A percentile compares a stretch with the other conserved stretches of the same genome.
Conservation (phyloP, 177 flowering plant genomes). For the Vitis hybrid region DNA sequence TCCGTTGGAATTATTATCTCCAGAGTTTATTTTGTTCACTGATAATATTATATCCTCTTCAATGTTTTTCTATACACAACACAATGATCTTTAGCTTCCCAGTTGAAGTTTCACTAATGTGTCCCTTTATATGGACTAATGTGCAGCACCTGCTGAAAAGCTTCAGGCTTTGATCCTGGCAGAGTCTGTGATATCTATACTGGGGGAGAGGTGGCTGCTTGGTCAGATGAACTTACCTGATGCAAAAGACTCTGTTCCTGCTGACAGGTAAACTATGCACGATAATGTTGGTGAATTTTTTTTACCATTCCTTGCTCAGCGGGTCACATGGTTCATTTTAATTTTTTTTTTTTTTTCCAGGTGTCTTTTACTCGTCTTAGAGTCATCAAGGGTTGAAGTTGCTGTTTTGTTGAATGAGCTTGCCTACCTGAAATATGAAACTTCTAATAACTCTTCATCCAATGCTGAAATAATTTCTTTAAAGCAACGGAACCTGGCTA, state of each 20-base stretch:
- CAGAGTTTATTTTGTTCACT: background rate
- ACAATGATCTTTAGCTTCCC: background rate
- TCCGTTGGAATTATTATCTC: too few species aligned
- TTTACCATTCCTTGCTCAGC: background rate
- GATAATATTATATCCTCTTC: background rate
- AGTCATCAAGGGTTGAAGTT: slow-evolving; percentile 86
- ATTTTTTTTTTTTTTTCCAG: slow-evolving; percentile 34
- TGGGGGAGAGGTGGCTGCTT: slow-evolving; percentile 80
- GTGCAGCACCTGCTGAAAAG: slow-evolving; percentile 74
- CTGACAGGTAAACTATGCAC: slow-evolving; percentile 49
- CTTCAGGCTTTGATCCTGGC: slow-evolving; percentile 81
- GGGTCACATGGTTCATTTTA: slow-evolving; percentile 2
- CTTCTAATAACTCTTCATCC: slow-evolving; percentile 49
- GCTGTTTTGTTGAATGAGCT: slow-evolving; percentile 89
- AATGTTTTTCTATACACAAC: background rate
- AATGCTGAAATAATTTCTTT: slow-evolving; percentile 34
- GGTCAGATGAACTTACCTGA: slow-evolving; percentile 43
- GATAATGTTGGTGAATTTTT: background rate
- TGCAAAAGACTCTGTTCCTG: slow-evolving; percentile 47
- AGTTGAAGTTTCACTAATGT: background rate
- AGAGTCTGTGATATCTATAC: slow-evolving; percentile 57
- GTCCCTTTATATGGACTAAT: slow-evolving; percentile 7
- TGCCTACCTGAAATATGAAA: slow-evolving; percentile 82
- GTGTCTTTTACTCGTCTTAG: slow-evolving; percentile 82
- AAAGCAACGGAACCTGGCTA: slow-evolving; percentile 63